A percentile compares a stretch with the other conserved stretches of the same genome.
Conservation (phyloP, 2,329 filamentous ascomycete genomes). For the Nakataea oryzae region DNA sequence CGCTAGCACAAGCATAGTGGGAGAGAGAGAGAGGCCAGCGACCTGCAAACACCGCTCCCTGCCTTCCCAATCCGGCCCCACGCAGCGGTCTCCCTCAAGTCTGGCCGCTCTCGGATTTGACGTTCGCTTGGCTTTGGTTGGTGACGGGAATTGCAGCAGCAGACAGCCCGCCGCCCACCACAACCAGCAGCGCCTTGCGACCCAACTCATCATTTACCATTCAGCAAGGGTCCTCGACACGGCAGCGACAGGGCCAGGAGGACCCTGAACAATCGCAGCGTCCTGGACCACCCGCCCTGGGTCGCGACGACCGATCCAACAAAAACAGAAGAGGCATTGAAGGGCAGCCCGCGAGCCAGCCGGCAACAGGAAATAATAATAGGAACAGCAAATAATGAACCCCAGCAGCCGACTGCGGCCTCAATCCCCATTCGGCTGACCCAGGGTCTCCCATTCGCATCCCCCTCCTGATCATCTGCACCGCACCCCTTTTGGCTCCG, state of each 20-base stretch:
- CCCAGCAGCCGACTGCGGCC: background rate
- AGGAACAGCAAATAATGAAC: background rate
- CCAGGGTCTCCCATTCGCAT: background rate
- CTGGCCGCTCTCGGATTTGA: background rate
- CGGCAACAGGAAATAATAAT: background rate
- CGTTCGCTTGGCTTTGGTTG: background rate
- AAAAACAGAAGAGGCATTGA: background rate
- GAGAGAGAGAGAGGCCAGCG: background rate
- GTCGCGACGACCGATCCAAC: background rate
- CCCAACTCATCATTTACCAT: background rate
- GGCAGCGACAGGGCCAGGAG: background rate
- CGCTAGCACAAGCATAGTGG: background rate
- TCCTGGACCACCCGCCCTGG: background rate
- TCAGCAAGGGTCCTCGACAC: background rate
- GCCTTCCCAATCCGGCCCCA: background rate
- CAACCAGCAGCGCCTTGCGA: background rate
- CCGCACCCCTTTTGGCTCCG: background rate
- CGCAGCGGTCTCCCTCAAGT: background rate
- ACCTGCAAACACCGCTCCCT: background rate
- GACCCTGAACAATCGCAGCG: background rate
- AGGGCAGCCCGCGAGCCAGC: no score
- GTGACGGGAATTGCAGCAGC: background rate
- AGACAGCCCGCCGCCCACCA: no score
- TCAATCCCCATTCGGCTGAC: background rate
- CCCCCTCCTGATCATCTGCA: background rate